Base-by-base conservation (phyloP, 805 yeast species). In the Wickerhamiella domercqiae region DNA sequence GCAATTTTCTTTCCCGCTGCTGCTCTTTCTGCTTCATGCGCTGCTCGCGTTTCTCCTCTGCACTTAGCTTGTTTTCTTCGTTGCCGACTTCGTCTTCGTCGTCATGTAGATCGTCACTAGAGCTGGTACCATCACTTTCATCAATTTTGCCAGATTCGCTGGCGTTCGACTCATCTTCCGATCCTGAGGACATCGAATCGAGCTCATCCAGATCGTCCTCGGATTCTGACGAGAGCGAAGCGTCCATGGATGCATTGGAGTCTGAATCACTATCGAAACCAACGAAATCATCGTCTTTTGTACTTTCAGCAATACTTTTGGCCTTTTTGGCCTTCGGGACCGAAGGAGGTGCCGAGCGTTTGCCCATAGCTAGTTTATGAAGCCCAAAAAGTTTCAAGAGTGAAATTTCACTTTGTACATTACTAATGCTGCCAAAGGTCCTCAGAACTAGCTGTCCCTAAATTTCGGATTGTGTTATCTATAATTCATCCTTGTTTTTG, bases 11-110 rank as follows among this genome's bases (percentile, higher is more conserved):
- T 55, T 86, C 95, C 40, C 73, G 71, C 28, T 78, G 65, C 28
- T 76, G 54, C 50, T 74, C 74, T 56, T 76, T 76, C 60, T 87
- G 95, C 55, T 82, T 94, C 21, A 75, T 75, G 54, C 82, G 93
- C 48, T 71, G 22, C 24, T 14, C 31, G 31, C 22, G 9, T 21
- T 37, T 24, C 20, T 9, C 36, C 16, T 28, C 34, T 9, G 21
- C 17, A 21, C 7, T 21, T 4, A 9, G 7, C 13, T 21, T 9
- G 17, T 24, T 22, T 4, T 26, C 26, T 9, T 14, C 30, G 26
- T 26, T n/a, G 17, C 15, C 36, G 19, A 4, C 18, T 19, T n/a
- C 5, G 25, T 29, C 38, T 20, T 35, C 38, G 13, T 28, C 35
- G 16, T 38, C 40, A 2, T 29, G 20, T 20, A 38, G 45, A 3